Evolutionary conservation across 306 rosid genomes (phyloP), one percentile per base, ranked within the genome.

Genomic region (Fragaria nilgerrensis): DNA sequence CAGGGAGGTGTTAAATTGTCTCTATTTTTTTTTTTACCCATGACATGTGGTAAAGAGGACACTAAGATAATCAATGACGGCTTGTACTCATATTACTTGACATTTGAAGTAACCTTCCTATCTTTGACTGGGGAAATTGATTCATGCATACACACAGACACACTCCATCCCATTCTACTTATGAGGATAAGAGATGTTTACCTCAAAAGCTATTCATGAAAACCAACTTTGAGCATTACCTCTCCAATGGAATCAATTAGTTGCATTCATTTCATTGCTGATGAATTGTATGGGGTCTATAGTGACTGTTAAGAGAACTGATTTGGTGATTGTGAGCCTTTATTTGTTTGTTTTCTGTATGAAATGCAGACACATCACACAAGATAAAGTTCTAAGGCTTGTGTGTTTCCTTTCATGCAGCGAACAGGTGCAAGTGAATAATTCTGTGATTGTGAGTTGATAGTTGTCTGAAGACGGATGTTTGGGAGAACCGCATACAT

Each of bases 341-440:
- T 59, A 74, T 43, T 25, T 56, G 0, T 17, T 45, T 43, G 16
- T 25, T 41, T 25, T 58, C 56, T 59, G 14, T 48, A 25, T 17
- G 19, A 56, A 53, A 74, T 29, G 45, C 70, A 44, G 70, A 43
- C 59, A 3, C 55, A 15, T 2, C 39, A n/a, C 68, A 15, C 3
- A 7, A 44, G 23, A 43, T 9, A 34, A 58, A 25, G n/a, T 45
- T 36, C 20, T 1, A 5, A 43, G 3, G 43, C 69, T 22, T 23
- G 2, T 61, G 58, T 61, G 55, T 10, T 15, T 50, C 32, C 48
- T 68, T 80, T 70, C 45, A 17, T 59, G 80, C 91, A 88, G 97
- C 87, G 80, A 73, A 90, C 87, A 82, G 88, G 84, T 45, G 82
- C 55, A 10, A 76, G 73, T 72, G 74, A 81, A 69, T 53, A 75